Percentiles rank a stretch among this genome's conserved stretches.
phyloP scores from a whole-genome alignment of 441 rosid genomes.

The Viola pubescens region DNA sequence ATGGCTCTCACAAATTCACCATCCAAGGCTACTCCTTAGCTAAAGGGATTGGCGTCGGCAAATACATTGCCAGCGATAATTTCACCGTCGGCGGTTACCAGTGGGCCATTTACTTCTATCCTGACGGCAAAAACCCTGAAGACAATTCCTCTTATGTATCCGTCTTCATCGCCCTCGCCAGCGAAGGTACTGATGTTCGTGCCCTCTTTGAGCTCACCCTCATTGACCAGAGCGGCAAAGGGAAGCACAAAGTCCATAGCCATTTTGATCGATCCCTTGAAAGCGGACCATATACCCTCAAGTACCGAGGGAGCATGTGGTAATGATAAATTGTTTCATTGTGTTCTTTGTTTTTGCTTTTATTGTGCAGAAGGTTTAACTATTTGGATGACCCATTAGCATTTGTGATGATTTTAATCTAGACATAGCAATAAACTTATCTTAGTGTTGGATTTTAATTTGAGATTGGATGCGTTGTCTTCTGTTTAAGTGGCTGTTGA shows the following conservation, averaged over 20 bases:
- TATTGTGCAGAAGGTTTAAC: too few relatives aligned
- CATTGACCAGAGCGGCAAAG: slow-evolving; percentile 79
- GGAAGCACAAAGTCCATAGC: slow-evolving; percentile 79
- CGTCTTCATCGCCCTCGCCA: slow-evolving; percentile 84
- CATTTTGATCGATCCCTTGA: slow-evolving; percentile 88
- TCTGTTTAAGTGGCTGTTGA: too few relatives aligned
- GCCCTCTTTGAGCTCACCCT: slow-evolving; percentile 79
- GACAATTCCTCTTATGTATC: slow-evolving; percentile 76
- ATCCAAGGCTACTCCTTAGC: slow-evolving; percentile 84
- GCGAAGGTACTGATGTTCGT: slow-evolving; percentile 89
- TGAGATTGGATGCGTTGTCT: too few relatives aligned
- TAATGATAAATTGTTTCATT: slow-evolving; percentile 14
- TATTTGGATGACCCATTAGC: too few relatives aligned
- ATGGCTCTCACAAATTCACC: slow-evolving; percentile 81
- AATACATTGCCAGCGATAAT: slow-evolving; percentile 87
- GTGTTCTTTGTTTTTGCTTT: not conserved
- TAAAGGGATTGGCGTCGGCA: slow-evolving; percentile 81
- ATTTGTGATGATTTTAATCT: too few relatives aligned
- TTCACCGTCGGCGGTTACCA: slow-evolving; percentile 77
- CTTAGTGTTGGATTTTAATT: too few relatives aligned
- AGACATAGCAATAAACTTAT: too few relatives aligned
- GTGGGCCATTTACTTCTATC: slow-evolving; percentile 91
- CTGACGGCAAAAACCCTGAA: slow-evolving; percentile 84
- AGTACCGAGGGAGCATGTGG: slow-evolving; percentile 97
- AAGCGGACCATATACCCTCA: slow-evolving; percentile 88